phyloP scores from a whole-genome alignment of 768 basidiomycete genomes.

The Suillus bovinus region DNA sequence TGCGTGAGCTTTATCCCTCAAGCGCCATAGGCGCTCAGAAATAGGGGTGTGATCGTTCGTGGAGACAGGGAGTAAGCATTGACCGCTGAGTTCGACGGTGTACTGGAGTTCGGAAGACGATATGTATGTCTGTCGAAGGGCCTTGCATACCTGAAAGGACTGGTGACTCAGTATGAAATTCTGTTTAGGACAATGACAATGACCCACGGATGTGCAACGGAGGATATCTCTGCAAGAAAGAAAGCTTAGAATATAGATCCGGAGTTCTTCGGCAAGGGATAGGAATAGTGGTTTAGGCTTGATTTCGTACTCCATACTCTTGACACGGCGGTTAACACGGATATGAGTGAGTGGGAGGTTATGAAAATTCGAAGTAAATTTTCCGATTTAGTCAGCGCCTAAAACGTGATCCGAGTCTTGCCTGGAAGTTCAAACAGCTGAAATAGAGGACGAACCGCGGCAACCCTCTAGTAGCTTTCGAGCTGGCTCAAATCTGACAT shows the following conservation, averaged over 20 bases:
- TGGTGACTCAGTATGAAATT: not conserved
- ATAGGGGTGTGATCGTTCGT: not conserved
- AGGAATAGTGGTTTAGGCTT: not conserved
- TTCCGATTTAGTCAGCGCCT: too few relatives aligned
- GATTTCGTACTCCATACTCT: not conserved
- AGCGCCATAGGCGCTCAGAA: not conserved
- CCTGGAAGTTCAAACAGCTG: too few relatives aligned
- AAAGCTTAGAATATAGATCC: not conserved
- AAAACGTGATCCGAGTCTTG: too few relatives aligned
- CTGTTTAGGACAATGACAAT: not conserved
- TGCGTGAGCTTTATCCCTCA: not conserved
- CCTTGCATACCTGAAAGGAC: not conserved
- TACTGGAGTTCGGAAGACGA: not conserved
- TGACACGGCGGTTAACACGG: not conserved
- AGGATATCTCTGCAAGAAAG: not conserved
- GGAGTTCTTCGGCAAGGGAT: not conserved
- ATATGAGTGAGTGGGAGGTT: not conserved
- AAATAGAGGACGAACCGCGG: slow-evolving; percentile 52
- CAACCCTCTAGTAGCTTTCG: slow-evolving; percentile 53
- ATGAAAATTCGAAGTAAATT: too few relatives aligned
- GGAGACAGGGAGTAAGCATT: not conserved
- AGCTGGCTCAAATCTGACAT: slow-evolving; percentile 67
- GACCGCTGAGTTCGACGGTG: not conserved
- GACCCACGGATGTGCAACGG: not conserved
- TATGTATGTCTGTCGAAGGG: not conserved